These are phyloP conservation scores for Aspergillus pseudoterreus DNA, from an alignment of 2,329 filamentous ascomycete genomes.

Conservation along the genomic window DNA sequence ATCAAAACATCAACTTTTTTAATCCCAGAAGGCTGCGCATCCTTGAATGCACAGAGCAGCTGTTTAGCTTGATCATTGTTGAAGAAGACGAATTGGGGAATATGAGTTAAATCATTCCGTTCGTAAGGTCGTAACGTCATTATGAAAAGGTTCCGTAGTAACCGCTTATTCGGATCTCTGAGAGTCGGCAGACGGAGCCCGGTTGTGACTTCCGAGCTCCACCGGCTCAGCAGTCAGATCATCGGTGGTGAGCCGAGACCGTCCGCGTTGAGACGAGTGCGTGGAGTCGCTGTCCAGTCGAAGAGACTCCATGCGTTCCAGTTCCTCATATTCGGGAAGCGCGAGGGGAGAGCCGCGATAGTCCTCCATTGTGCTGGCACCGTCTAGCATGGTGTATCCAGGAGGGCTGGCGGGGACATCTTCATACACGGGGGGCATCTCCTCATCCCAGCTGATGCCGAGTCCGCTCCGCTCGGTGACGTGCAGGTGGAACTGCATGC, in stretches of 20 bases:
- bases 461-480: slow-evolving; percentile 81
- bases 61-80: neutral
- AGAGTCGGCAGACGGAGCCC: slow-evolving; percentile 13
- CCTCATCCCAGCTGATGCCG: slow-evolving; percentile 95
- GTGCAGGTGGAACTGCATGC: slow-evolving; percentile 82
- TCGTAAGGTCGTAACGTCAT: slow-evolving; percentile 7
- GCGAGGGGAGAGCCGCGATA: slow-evolving; percentile 43
- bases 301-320: slow-evolving; percentile 43
- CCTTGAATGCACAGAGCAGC: neutral
- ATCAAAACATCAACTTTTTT: slow-evolving; percentile 5
- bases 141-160: neutral
- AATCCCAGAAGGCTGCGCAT: neutral
- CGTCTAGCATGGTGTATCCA: slow-evolving; percentile 51
- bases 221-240: slow-evolving; percentile 23
- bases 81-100: slow-evolving; percentile 1
- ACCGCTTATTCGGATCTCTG: slow-evolving; percentile 5
- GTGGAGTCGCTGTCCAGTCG: slow-evolving; percentile 30
- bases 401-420: slow-evolving; percentile 87
- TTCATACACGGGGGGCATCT: slow-evolving; percentile 88
- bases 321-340: slow-evolving; percentile 43
- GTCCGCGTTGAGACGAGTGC: slow-evolving; percentile 26
- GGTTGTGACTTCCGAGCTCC: slow-evolving; percentile 8
- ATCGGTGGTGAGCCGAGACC: slow-evolving; percentile 29
- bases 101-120: slow-evolving; percentile 5
- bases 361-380: slow-evolving; percentile 43